These are phyloP conservation scores for Taiwanofungus camphoratus DNA, from an alignment of 1,284 basidiomycete genomes.

Conservation along the genomic window DNA sequence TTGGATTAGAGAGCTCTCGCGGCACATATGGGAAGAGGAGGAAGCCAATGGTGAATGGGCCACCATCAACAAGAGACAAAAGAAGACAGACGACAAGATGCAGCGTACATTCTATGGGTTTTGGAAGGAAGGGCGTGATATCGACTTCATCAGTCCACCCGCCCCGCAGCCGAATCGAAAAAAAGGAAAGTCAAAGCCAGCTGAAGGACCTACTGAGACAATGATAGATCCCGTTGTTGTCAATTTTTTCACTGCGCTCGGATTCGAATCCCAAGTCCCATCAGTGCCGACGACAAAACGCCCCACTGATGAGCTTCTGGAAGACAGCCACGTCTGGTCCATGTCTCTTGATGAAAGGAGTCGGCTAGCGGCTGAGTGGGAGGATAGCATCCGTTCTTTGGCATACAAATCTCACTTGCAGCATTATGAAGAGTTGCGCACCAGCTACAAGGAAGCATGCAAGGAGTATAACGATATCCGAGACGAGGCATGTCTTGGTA, in stretches of 20 bases:
- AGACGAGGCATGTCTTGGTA: conserved; percentile 29
- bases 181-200: conserved; percentile 6
- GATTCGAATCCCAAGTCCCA: conserved; percentile 13
- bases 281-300: conserved; percentile 13
- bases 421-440: conserved; percentile 32
- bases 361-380: conserved; percentile 19
- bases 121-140: conserved; percentile 34
- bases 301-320: conserved; percentile 15
- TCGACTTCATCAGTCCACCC: conserved; percentile 10
- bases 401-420: conserved; percentile 30
- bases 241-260: conserved; percentile 19
- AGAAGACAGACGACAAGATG: conserved; percentile 6
- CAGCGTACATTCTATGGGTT: conserved; percentile 34
- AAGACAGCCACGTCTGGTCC: conserved; percentile 18
- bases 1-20: conserved; percentile 33
- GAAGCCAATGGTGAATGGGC: conserved; percentile 14
- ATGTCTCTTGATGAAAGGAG: conserved; percentile 23
- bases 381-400: conserved; percentile 17
- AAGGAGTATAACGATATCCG: conserved; percentile 30
- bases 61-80: conserved; percentile 10
- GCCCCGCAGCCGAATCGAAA: not conserved
- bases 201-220: not conserved
- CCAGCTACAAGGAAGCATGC: conserved; percentile 25
- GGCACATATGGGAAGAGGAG: conserved; percentile 13
- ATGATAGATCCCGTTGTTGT: conserved; percentile 4